A percentile compares a stretch with the other conserved stretches of the same genome.
Evolutionary conservation across 2,329 filamentous ascomycete genomes (phyloP).

Genomic region (Drechslerella dactyloides): DNA sequence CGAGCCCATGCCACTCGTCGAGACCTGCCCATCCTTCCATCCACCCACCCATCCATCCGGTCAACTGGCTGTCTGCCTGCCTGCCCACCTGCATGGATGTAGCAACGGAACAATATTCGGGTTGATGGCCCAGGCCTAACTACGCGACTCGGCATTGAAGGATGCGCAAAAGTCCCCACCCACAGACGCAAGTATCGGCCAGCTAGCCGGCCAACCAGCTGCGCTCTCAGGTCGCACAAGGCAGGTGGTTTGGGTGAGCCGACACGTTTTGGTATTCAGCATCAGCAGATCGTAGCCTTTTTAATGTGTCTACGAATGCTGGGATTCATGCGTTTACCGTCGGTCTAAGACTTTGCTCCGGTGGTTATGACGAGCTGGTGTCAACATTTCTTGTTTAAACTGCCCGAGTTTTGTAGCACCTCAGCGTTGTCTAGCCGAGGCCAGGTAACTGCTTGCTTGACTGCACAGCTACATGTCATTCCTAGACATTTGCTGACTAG

Average conservation of each 20-base stretch:
- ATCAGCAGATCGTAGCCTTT: slow-evolving; percentile 19
- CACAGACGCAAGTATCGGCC: not conserved
- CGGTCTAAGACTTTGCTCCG: not conserved
- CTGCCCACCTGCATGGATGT: slow-evolving; percentile 1
- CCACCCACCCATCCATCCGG: not conserved
- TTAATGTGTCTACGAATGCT: not conserved
- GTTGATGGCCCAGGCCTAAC: slow-evolving; percentile 10
- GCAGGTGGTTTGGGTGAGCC: slow-evolving; percentile 22
- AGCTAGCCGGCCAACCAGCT: too few relatives aligned
- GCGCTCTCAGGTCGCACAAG: slow-evolving; percentile 40
- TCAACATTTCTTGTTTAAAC: slow-evolving; percentile 8
- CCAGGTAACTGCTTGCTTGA: too few relatives aligned
- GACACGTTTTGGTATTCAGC: slow-evolving; percentile 45
- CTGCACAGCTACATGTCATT: not conserved
- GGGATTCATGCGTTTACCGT: not conserved
- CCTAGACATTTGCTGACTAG: not conserved
- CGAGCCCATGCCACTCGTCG: not conserved
- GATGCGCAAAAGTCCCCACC: slow-evolving; percentile 25
- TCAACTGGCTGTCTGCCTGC: not conserved
- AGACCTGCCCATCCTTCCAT: not conserved
- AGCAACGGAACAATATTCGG: slow-evolving; percentile 11
- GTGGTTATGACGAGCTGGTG: not conserved
- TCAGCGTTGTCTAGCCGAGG: too few relatives aligned
- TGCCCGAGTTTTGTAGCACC: not conserved
- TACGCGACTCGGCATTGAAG: slow-evolving; percentile 50